Percentiles rank a stretch among this genome's conserved stretches.
Evolutionary conservation across 2,329 filamentous ascomycete species (phyloP).

Genomic region (Tricladium varicosporioides): DNA sequence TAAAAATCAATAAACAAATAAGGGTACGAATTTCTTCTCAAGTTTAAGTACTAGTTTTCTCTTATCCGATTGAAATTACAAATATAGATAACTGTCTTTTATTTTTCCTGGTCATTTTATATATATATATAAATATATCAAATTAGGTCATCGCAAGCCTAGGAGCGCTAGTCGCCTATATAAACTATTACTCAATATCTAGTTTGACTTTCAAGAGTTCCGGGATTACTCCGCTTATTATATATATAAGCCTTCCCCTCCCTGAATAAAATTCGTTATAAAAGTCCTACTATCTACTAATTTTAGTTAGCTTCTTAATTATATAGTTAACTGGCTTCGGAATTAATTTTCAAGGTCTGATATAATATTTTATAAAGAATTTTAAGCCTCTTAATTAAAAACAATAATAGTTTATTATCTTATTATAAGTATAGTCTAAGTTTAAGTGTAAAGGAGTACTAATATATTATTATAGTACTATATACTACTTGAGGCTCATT

Average conservation of each 20-base stretch:
- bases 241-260: slow-evolving; percentile 13
- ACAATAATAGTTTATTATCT: slow-evolving; percentile 6
- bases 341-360: slow-evolving; percentile 5
- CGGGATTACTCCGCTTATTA: too few species aligned
- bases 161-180: too few species aligned
- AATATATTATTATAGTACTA: slow-evolving; percentile 7
- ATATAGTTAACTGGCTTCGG: neutral
- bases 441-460: slow-evolving; percentile 7
- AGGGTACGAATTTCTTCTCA: too few species aligned
- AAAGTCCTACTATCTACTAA: neutral
- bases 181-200: too few species aligned
- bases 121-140: slow-evolving; percentile 1
- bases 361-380: neutral
- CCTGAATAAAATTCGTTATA: slow-evolving; percentile 8
- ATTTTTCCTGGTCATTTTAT: neutral
- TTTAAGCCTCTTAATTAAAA: neutral
- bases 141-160: too few species aligned
- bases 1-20: too few species aligned
- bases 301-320: neutral
- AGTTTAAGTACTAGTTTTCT: too few species aligned
- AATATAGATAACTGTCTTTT: slow-evolving; percentile 8
- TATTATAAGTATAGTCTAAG: slow-evolving; percentile 10
- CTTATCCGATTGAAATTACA: slow-evolving; percentile 18
- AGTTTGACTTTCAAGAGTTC: too few species aligned
- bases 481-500: slow-evolving; percentile 7